These are phyloP conservation scores for Climacium dendroides DNA, from an alignment of 225 moss, liverwort and hornwort species.

Conservation along the genomic window DNA sequence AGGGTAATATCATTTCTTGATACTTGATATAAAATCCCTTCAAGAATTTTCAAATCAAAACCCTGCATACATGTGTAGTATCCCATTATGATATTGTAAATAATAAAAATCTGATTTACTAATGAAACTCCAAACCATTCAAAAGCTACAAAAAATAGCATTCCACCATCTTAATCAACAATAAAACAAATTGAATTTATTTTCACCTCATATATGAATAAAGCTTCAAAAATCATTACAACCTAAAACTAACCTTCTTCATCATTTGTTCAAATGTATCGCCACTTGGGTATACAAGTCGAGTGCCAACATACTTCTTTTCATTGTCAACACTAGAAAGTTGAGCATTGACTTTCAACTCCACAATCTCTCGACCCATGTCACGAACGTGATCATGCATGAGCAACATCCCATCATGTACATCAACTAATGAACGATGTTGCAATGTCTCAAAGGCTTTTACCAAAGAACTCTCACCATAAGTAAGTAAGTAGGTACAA, in stretches of 20 bases:
- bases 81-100: accelerated
- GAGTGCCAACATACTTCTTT: not conserved
- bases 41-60: not conserved
- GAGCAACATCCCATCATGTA: not conserved
- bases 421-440: not conserved
- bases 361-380: not conserved
- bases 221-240: not conserved
- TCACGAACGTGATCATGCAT: not conserved
- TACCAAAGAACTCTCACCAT: not conserved
- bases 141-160: too few relatives aligned
- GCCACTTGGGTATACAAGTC: not conserved
- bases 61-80: not conserved
- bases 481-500: not conserved
- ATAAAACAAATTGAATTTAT: accelerated
- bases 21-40: not conserved
- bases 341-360: not conserved
- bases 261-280: not conserved
- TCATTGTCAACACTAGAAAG: not conserved
- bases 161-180: not conserved
- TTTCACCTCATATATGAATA: accelerated
- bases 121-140: not conserved
- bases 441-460: not conserved
- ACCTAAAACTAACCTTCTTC: not conserved
- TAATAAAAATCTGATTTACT: not conserved
- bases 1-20: not conserved